These are phyloP conservation scores for Durotheca rogersii DNA, from an alignment of 495 filamentous ascomycete genomes.

Conservation along the genomic window DNA sequence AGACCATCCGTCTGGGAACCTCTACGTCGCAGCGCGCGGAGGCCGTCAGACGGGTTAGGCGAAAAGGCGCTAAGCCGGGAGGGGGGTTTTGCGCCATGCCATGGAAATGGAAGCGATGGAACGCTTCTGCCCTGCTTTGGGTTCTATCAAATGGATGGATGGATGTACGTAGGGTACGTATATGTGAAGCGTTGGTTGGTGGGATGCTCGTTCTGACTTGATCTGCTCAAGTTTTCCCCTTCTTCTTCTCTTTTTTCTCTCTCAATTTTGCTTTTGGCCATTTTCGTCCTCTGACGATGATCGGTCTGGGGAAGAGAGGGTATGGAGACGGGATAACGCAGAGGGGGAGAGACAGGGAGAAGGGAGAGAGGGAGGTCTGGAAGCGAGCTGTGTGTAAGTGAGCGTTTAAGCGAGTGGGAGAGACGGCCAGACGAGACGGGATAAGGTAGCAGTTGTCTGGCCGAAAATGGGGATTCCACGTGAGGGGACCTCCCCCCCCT, in stretches of 20 bases:
- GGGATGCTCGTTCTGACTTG: too few relatives aligned
- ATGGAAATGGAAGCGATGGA: constrained; percentile 18
- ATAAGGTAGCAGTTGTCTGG: constrained; percentile 12
- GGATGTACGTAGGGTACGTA: too few relatives aligned
- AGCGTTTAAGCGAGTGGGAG: background rate
- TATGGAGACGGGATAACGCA: too few relatives aligned
- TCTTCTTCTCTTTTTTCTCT: constrained; percentile 6
- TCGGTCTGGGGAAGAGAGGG: too few relatives aligned
- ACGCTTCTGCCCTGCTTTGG: too few relatives aligned
- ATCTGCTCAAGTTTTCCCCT: too few relatives aligned
- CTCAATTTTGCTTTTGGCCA: background rate
- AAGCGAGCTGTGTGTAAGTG: background rate
- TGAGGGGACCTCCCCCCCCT: constrained; percentile 9
- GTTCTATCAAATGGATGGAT: too few relatives aligned
- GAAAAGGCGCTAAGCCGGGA: background rate
- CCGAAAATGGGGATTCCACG: constrained; percentile 24
- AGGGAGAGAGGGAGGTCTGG: background rate
- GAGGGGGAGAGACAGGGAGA: too few relatives aligned
- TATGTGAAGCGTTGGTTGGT: too few relatives aligned
- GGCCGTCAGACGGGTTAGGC: background rate
- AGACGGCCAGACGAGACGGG: background rate
- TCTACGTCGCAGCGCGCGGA: constrained; percentile 10
- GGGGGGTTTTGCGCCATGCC: too few relatives aligned
- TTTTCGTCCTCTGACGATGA: too few relatives aligned
- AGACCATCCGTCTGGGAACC: constrained; percentile 18